phyloP scores from a whole-genome alignment of 2,329 filamentous ascomycete species.

The Aspergillus sp. region DNA sequence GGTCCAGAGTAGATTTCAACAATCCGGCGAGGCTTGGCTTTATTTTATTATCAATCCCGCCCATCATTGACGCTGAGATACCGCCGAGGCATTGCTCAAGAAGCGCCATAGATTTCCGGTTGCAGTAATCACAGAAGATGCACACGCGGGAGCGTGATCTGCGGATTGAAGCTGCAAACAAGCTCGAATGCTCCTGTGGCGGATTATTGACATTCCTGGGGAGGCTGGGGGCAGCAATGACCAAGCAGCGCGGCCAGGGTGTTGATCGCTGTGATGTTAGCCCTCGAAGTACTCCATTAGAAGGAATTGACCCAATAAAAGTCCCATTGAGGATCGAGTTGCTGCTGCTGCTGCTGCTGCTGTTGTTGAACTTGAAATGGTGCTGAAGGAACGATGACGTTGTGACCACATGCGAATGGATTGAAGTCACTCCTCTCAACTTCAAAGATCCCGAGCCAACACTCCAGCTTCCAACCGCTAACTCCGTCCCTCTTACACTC shows the following conservation, averaged over 20 bases:
- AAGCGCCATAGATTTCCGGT: not conserved
- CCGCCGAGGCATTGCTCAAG: not conserved
- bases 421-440: not conserved
- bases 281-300: too few relatives aligned
- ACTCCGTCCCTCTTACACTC: not conserved
- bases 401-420: slow-evolving; percentile 21
- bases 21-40: not conserved
- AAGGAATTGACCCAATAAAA: too few relatives aligned
- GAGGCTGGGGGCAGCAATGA: not conserved
- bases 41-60: not conserved
- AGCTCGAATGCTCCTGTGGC: not conserved
- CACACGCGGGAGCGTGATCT: not conserved
- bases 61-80: not conserved
- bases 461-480: slow-evolving; percentile 8
- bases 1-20: not conserved
- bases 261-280: not conserved
- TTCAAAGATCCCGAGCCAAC: not conserved
- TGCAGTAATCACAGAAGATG: not conserved
- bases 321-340: too few relatives aligned
- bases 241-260: not conserved
- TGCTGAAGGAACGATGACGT: slow-evolving; percentile 18
- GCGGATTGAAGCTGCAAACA: not conserved
- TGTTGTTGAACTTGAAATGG: not conserved
- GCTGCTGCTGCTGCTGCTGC: not conserved
- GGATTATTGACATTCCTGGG: not conserved